A percentile compares a stretch with the other conserved stretches of the same genome.
Conservation (phyloP, 345 rosid genomes). For the Noccaea bulbosa region DNA sequence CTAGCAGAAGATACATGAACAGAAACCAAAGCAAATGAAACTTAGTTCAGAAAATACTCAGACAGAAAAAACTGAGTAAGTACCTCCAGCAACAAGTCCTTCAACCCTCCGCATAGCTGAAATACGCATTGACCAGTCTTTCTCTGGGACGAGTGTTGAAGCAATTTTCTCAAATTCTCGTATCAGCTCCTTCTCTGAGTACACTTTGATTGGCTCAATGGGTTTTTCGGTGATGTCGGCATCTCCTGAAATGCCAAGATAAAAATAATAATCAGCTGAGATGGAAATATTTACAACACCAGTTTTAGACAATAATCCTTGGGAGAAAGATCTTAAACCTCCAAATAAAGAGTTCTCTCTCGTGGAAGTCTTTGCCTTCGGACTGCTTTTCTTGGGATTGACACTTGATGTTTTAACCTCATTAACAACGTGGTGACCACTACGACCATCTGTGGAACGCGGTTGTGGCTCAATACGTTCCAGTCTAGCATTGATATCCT, state of each 20-base stretch:
- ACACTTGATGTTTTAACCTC: slow-evolving; percentile 66
- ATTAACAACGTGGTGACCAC: slow-evolving; percentile 52
- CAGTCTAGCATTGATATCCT: slow-evolving; percentile 93
- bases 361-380: slow-evolving; percentile 75
- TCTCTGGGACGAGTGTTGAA: slow-evolving; percentile 87
- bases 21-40: slow-evolving; percentile 25
- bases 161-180: slow-evolving; percentile 95
- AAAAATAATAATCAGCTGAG: slow-evolving; percentile 22
- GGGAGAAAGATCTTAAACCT: slow-evolving; percentile 58
- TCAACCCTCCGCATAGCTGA: slow-evolving; percentile 98
- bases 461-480: slow-evolving; percentile 88
- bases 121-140: slow-evolving; percentile 98
- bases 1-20: slow-evolving; percentile 23
- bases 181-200: slow-evolving; percentile 93
- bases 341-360: slow-evolving; percentile 91
- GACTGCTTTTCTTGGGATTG: slow-evolving; percentile 84
- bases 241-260: slow-evolving; percentile 62
- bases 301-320: slow-evolving; percentile 5
- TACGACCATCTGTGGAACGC: slow-evolving; percentile 65
- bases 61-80: neutral
- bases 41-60: neutral
- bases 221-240: slow-evolving; percentile 76
- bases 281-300: slow-evolving; percentile 14
- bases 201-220: slow-evolving; percentile 80
- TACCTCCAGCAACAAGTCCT: slow-evolving; percentile 97